These are phyloP conservation scores for Tulasnella sp. DNA, from an alignment of 768 basidiomycete genomes.

Conservation along the genomic window DNA sequence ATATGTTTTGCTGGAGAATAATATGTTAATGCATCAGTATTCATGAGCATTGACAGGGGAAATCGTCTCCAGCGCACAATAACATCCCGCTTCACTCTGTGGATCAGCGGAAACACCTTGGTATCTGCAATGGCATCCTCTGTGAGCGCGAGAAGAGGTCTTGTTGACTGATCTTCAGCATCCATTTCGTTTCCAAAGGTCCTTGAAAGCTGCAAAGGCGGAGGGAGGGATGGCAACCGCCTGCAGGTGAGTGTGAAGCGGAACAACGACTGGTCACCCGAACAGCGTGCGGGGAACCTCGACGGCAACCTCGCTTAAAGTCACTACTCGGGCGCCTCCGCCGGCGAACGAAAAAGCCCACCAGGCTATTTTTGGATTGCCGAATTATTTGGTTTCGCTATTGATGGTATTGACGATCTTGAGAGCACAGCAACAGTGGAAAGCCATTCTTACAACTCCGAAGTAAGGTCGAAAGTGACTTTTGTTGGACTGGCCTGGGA, in stretches of 20 bases:
- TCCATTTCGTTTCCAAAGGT: conserved; percentile 1
- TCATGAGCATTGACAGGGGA: background rate
- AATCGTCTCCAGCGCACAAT: conserved; percentile 44
- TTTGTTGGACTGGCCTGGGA: too few species aligned
- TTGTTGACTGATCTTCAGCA: conserved; percentile 14
- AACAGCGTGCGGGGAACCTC: background rate
- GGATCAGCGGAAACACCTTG: conserved; percentile 73
- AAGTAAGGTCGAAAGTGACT: too few species aligned
- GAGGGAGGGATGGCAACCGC: background rate
- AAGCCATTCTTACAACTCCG: too few species aligned
- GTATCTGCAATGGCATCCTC: conserved; percentile 6
- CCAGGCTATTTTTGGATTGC: too few species aligned
- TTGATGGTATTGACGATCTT: too few species aligned
- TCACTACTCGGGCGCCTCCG: background rate
- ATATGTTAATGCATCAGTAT: conserved; percentile 42
- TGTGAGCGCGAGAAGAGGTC: conserved; percentile 6
- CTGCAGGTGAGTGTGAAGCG: background rate
- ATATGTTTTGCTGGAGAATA: conserved; percentile 39
- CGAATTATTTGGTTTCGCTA: too few species aligned
- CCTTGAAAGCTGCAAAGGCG: background rate
- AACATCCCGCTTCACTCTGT: conserved; percentile 64
- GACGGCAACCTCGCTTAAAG: background rate
- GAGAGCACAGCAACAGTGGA: too few species aligned
- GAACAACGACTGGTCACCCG: background rate
- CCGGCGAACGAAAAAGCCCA: background rate